Percentiles rank a stretch among this genome's conserved stretches.
These are phyloP conservation scores for Saccharomyces hybrid DNA, from an alignment of 1,139 yeast genomes.

Conservation along the genomic window DNA sequence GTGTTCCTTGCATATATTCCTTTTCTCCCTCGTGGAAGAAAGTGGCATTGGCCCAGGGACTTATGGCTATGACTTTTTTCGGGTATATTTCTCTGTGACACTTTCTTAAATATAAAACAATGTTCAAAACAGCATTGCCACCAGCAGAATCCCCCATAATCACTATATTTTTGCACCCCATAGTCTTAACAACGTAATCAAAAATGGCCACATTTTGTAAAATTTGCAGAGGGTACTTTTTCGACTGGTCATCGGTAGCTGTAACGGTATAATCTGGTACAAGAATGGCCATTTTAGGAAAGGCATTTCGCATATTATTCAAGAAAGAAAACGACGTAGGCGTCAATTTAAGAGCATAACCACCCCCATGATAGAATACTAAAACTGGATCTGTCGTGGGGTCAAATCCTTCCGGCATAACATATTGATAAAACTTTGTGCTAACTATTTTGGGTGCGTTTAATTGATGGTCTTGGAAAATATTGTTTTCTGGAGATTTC, in stretches of 20 bases:
- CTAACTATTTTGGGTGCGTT: background rate
- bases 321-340: constrained; percentile 14
- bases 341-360: constrained; percentile 14
- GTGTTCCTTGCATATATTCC: background rate
- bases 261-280: constrained; percentile 16
- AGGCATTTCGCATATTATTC: constrained; percentile 8
- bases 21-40: constrained; percentile 5
- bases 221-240: constrained; percentile 13
- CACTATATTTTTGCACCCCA: constrained; percentile 11
- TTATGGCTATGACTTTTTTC: constrained; percentile 16
- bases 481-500: background rate
- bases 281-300: constrained; percentile 14
- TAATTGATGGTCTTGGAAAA: background rate
- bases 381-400: constrained; percentile 13
- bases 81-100: constrained; percentile 12
- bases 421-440: constrained; percentile 7
- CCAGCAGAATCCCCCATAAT: constrained; percentile 28
- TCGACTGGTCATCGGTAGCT: constrained; percentile 1
- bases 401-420: constrained; percentile 11
- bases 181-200: constrained; percentile 7
- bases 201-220: constrained; percentile 14
- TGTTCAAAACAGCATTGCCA: constrained; percentile 18
- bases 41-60: constrained; percentile 27
- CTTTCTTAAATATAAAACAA: constrained; percentile 12
- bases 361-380: constrained; percentile 23